Evolutionary conservation across 495 filamentous ascomycete species (phyloP).

Genomic region (Penicillium fimorum): DNA sequence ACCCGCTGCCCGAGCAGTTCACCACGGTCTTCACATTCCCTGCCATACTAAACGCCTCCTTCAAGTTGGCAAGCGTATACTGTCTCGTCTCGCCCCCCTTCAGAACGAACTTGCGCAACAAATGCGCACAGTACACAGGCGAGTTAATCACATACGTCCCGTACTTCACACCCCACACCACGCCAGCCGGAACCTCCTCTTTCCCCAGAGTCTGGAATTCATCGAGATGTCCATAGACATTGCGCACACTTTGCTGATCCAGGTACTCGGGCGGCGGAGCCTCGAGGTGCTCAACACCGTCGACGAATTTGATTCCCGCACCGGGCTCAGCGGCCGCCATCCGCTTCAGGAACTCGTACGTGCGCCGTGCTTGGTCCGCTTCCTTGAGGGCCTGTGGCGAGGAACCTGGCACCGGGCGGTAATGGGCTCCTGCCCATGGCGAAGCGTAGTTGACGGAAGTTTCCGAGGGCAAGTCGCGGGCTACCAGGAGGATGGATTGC

Average conservation of each 20-base stretch:
- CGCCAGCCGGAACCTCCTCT: constrained; percentile 44
- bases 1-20: constrained; percentile 58
- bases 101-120: constrained; percentile 52
- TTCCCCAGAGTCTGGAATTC: constrained; percentile 43
- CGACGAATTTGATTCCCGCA: constrained; percentile 52
- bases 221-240: constrained; percentile 35
- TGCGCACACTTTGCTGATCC: constrained; percentile 28
- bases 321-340: constrained; percentile 40
- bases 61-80: constrained; percentile 41
- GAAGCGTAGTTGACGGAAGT: constrained; percentile 62
- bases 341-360: constrained; percentile 50
- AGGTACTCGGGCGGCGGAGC: constrained; percentile 43
- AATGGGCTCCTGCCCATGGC: constrained; percentile 64
- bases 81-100: constrained; percentile 48
- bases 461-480: constrained; percentile 53
- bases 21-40: constrained; percentile 48
- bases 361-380: constrained; percentile 49
- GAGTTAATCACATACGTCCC: constrained; percentile 59
- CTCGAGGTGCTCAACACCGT: constrained; percentile 62
- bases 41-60: constrained; percentile 49
- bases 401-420: constrained; percentile 53
- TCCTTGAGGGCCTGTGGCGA: constrained; percentile 43
- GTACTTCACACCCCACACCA: constrained; percentile 58
- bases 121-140: constrained; percentile 57
- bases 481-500: constrained; percentile 52